Conservation (phyloP, 345 rosid species). For the Orychophragmus violaceus region DNA sequence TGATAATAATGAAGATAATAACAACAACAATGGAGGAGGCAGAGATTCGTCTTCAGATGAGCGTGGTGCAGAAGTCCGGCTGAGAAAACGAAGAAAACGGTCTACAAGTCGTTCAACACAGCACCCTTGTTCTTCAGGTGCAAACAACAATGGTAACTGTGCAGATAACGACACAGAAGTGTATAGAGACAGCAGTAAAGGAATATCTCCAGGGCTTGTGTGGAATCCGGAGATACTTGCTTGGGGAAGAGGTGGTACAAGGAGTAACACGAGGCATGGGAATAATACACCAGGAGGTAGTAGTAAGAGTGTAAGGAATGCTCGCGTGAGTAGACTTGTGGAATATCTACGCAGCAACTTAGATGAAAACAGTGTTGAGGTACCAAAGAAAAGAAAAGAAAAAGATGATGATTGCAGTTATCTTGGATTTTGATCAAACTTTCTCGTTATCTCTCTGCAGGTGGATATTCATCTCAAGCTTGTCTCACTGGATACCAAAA, state of each 20-base stretch:
- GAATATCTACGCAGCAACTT: slow-evolving; percentile 59
- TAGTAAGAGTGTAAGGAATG: slow-evolving; percentile 52
- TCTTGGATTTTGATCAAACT: background rate
- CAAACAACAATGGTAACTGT: slow-evolving; percentile 49
- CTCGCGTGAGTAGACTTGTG: slow-evolving; percentile 67
- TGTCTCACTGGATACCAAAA: slow-evolving; percentile 54
- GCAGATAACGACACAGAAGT: slow-evolving; percentile 58
- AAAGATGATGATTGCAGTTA: background rate
- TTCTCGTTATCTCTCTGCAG: slow-evolving; percentile 36
- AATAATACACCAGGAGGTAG: slow-evolving; percentile 43
- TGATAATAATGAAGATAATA: slow-evolving; percentile 37
- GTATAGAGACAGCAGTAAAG: slow-evolving; percentile 54
- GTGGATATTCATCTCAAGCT: slow-evolving; percentile 68
- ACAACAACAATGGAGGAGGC: slow-evolving; percentile 31
- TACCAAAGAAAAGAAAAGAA: slow-evolving; percentile 23
- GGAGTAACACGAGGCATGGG: slow-evolving; percentile 92
- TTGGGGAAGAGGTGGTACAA: slow-evolving; percentile 91
- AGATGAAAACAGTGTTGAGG: slow-evolving; percentile 69
- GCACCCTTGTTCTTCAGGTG: slow-evolving; percentile 59
- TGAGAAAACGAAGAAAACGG: slow-evolving; percentile 55
- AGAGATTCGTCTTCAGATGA: slow-evolving; percentile 93
- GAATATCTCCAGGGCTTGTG: slow-evolving; percentile 70
- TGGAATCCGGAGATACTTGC: slow-evolving; percentile 82
- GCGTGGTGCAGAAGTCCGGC: slow-evolving; percentile 52
- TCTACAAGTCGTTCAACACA: slow-evolving; percentile 42